phyloP scores from a whole-genome alignment of 2,329 filamentous ascomycete species.

The Corynespora cassiicola region DNA sequence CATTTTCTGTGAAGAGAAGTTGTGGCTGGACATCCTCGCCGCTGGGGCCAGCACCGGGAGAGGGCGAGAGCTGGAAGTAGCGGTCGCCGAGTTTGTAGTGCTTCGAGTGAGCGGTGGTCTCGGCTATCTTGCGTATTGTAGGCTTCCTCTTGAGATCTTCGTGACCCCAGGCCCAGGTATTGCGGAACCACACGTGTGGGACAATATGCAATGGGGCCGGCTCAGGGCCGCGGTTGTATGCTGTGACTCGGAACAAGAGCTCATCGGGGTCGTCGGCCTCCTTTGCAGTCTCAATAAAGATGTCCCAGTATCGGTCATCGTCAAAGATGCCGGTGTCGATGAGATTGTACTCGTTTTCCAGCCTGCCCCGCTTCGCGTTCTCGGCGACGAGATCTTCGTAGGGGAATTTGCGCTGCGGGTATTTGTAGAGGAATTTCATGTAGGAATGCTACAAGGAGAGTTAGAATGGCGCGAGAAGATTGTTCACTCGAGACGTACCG shows the following conservation, averaged over 20 bases:
- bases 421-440: slow-evolving; percentile 99
- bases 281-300: slow-evolving; percentile 95
- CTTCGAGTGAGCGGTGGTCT: slow-evolving; percentile 75
- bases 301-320: slow-evolving; percentile 93
- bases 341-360: slow-evolving; percentile 89
- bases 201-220: slow-evolving; percentile 91
- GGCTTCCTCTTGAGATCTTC: slow-evolving; percentile 80
- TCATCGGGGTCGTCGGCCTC: slow-evolving; percentile 91
- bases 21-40: slow-evolving; percentile 85
- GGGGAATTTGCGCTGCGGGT: slow-evolving; percentile 88
- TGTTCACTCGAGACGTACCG: too few species aligned
- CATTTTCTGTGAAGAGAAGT: slow-evolving; percentile 93
- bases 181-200: slow-evolving; percentile 95
- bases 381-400: slow-evolving; percentile 88
- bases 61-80: slow-evolving; percentile 85
- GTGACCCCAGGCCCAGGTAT: slow-evolving; percentile 95
- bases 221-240: slow-evolving; percentile 93
- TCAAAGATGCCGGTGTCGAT: slow-evolving; percentile 88
- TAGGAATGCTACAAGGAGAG: slow-evolving; percentile 77
- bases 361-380: slow-evolving; percentile 76
- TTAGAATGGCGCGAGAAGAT: slow-evolving; percentile 37
- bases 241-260: slow-evolving; percentile 90
- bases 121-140: slow-evolving; percentile 69
- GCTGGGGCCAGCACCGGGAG: slow-evolving; percentile 79
- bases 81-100: slow-evolving; percentile 83